These are phyloP conservation scores for Phoenix dactylifera DNA, from an alignment of 176 grass and related monocot species.

Conservation along the genomic window DNA sequence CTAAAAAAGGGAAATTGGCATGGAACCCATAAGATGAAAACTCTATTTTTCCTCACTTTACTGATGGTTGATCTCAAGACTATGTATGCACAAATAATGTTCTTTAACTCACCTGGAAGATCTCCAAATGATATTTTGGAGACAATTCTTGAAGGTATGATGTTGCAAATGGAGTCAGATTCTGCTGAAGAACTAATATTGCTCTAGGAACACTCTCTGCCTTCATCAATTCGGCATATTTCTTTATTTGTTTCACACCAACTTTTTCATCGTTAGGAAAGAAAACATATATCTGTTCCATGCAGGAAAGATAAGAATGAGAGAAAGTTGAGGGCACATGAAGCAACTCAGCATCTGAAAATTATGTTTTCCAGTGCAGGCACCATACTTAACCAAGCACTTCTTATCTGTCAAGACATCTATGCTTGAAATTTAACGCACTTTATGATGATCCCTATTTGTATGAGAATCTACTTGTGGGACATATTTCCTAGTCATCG, in stretches of 20 bases:
- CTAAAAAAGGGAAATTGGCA: not conserved
- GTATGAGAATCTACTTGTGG: no score
- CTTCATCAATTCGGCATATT: constrained; percentile 85
- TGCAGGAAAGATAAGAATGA: constrained; percentile 3
- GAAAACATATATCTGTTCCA: constrained; percentile 84
- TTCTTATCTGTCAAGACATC: no score
- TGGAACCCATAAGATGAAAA: not conserved
- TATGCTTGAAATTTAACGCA: no score
- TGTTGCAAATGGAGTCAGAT: constrained; percentile 87
- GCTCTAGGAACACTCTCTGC: constrained; percentile 67
- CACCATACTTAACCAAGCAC: no score
- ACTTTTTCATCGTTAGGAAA: constrained; percentile 97
- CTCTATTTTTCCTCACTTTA: not conserved
- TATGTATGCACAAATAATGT: not conserved
- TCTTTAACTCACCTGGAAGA: constrained; percentile 59
- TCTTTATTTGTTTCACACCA: constrained; percentile 97
- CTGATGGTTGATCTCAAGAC: no score
- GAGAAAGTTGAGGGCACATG: not conserved
- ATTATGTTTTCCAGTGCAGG: not conserved
- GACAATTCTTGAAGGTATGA: constrained; percentile 55
- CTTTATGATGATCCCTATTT: no score
- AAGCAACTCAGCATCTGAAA: not conserved
- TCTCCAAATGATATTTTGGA: constrained; percentile 68
- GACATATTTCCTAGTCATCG: no score
- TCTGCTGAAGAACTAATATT: constrained; percentile 66